Base-by-base conservation (phyloP, 352 stramenopile genomes). In the Globisporangium perplexum region DNA sequence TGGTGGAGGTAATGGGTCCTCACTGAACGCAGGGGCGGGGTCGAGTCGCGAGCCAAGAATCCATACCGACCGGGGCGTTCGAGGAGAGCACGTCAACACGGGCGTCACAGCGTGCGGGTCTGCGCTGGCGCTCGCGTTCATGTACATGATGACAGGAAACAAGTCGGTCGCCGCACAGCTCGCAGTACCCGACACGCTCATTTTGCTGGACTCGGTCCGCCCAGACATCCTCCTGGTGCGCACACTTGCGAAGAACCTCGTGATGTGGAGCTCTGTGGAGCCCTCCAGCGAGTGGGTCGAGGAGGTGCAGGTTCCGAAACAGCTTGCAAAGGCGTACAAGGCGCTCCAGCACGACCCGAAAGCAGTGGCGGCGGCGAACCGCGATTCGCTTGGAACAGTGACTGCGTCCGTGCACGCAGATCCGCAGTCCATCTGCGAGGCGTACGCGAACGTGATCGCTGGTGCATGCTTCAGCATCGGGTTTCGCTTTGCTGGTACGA, bases 61-160 rank as follows among this genome's bases (percentile, higher is more conserved):
- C 23, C 46, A 42, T 8, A 63, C 54, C 36, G 60, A 80, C 42
- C 67, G 66, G 43, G 62, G 64, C 38, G 50, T 20, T 12, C 41
- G 72, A 51, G 61, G 82, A 5, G 90, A 98, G 41, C 88, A 93
- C 41, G 86, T 99, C 12, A 99, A 99, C 55, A 93, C 86, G 30
- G 90, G 97, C 39, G 84, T 99, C 3, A 99, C 97, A 33, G 90
- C 95, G 18, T 88, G 91, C 23, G 95, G 88, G 47, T 89, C 78
- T 43, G 97, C 90, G 7, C 58, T 99, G 47, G 96, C 96, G 10
- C 71, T 99, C 22, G 95, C 86, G 15, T 88, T 99, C 39, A 98
- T 99, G 77, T 98, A 98, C 66, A 88, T 99, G 56, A 88, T 96
- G 61, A 98, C 80, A 31, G 79, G 86, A 55, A 97, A 97, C 68